Base-by-base conservation (phyloP, 305 asterid genomes). In the Solanum chacoense region DNA sequence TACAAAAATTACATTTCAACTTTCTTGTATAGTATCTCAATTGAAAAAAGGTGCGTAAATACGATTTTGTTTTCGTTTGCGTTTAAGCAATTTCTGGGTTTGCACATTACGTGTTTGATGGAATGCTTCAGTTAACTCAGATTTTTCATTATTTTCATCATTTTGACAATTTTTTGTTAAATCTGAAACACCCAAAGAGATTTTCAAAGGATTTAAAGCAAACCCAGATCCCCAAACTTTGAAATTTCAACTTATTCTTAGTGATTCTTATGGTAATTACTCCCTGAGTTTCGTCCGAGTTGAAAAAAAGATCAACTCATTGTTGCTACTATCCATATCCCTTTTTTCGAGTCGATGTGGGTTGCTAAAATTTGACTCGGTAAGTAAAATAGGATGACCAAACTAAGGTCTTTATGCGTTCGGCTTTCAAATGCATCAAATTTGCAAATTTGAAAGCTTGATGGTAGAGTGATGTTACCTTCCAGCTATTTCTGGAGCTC, bases 201-300 rank as follows among this genome's bases (percentile, higher is more conserved):
- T 89, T 3, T 38, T 72, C 6, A 74, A 40, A 42, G 92, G 91
- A 11, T 89, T 91, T 75, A 79, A 26, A 28, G 92, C 87, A 26
- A 59, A 84, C 14, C 90, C 90, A 71, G 88, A 89, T 89, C 80
- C 92, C 2, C 38, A 65, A 22, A 50, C 12, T 73, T 80, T 84
- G 26, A 55, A 78, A 35, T 89, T 88, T 78, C 92, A 91, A 90
- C 91, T 93, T 12, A 87, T 97, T 7, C 93, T 95, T 37, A 89
- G 45, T 89, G 98, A 96, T 91, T 90, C 95, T 20, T 50, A 91
- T 11, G 96, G 96, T 36, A 94, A 92, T 90, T 97, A 93, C 93
- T 95, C 99, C 2, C 89, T 96, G 84, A 97, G 98, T 83, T 97
- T 96, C 90, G 94, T 95, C 90, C 93, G 98, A 77, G 89, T 95